Conservation (phyloP, 208 protist species). For the Crithidia mellificae region DNA sequence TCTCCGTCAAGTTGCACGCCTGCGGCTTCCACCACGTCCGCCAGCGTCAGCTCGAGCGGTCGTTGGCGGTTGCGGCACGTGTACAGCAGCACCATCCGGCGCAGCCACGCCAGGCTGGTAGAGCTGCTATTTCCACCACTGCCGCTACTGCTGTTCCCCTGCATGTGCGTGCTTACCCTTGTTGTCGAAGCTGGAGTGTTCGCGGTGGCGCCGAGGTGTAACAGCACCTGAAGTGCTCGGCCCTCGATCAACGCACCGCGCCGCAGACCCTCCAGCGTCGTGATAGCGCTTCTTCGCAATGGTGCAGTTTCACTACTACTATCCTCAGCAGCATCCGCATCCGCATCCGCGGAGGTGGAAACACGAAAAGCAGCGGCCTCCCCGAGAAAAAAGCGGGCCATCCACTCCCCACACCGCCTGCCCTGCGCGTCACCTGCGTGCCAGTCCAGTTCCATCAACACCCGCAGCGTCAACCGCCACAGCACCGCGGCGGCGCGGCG, state of each 20-base stretch:
- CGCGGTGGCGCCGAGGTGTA: slow-evolving; percentile 20
- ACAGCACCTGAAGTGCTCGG: slow-evolving; percentile 30
- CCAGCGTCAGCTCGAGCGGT: slow-evolving; percentile 44
- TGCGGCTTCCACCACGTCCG: slow-evolving; percentile 32
- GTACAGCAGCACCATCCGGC: slow-evolving; percentile 42
- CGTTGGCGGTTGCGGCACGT: slow-evolving; percentile 11
- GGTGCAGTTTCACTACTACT: too few species aligned
- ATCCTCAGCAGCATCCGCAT: too few species aligned
- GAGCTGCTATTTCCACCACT: neutral
- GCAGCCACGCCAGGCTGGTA: slow-evolving; percentile 29
- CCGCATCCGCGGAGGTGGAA: neutral
- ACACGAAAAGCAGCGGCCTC: neutral
- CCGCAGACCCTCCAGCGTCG: neutral
- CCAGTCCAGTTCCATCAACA: slow-evolving; percentile 31
- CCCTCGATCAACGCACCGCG: slow-evolving; percentile 13
- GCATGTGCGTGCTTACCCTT: too few species aligned
- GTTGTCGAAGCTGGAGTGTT: neutral
- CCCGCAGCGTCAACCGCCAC: slow-evolving; percentile 16
- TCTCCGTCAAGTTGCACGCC: slow-evolving; percentile 11
- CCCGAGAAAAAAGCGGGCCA: slow-evolving; percentile 28
- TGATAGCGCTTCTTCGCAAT: too few species aligned
- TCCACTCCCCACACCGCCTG: slow-evolving; percentile 21
- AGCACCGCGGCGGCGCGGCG: slow-evolving; percentile 18
- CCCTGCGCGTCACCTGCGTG: slow-evolving; percentile 16
- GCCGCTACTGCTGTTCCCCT: too few species aligned